Percentiles rank a stretch among this genome's conserved stretches.
These are phyloP conservation scores for Vitis amurensis DNA, from an alignment of 164 flowering plant genomes.

Conservation along the genomic window DNA sequence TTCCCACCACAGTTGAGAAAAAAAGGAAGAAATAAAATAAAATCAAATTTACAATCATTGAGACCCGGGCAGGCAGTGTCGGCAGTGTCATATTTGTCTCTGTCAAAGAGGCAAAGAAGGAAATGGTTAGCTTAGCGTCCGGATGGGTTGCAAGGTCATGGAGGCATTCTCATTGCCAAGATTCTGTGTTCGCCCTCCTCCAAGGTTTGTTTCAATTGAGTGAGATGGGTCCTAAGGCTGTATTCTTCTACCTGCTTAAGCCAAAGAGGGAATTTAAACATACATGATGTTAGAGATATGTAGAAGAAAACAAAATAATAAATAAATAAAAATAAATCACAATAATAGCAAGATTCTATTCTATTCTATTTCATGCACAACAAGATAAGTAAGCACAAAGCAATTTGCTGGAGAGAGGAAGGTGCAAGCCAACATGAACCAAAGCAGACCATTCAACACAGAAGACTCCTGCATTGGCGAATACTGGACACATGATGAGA, in stretches of 20 bases:
- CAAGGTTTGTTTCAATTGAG: slow-evolving; percentile 51
- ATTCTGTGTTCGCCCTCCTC: slow-evolving; percentile 16
- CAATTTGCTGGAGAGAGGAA: no score
- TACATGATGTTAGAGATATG: no score
- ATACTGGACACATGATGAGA: neutral
- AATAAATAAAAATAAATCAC: neutral
- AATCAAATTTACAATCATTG: slow-evolving; percentile 42
- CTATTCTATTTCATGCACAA: no score
- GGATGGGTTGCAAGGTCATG: slow-evolving; percentile 16
- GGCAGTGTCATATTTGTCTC: neutral
- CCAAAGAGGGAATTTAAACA: neutral
- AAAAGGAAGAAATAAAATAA: slow-evolving; percentile 17
- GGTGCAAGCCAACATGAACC: no score
- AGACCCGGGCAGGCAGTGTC: slow-evolving; percentile 17
- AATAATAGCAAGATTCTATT: neutral
- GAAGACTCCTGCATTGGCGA: neutral
- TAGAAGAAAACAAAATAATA: no score
- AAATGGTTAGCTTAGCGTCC: slow-evolving; percentile 16
- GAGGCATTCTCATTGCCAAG: slow-evolving; percentile 17
- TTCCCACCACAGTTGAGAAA: neutral
- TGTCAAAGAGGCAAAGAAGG: neutral
- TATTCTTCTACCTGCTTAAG: slow-evolving; percentile 65
- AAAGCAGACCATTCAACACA: neutral
- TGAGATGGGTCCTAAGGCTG: slow-evolving; percentile 68
- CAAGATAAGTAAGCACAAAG: no score